Percentiles rank a stretch among this genome's conserved stretches.
Evolutionary conservation across 140 eudicot genomes (phyloP).

Genomic region (Oenanthe javanica): DNA sequence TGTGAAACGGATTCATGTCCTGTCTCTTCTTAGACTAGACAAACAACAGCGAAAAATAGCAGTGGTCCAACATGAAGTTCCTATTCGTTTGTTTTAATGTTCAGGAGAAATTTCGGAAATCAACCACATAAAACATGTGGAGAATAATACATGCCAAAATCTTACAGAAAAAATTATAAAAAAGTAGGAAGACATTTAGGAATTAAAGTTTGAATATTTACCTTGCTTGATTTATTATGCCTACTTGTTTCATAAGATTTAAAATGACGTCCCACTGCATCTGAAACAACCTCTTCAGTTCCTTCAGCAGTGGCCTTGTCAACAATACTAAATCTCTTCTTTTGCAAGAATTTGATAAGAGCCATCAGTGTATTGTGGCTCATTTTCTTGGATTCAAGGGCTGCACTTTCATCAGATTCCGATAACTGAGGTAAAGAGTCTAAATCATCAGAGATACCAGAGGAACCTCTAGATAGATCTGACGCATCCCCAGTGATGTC

Average conservation of each 20-base stretch:
- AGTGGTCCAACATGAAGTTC: neutral
- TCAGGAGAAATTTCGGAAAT: neutral
- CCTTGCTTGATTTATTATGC: conserved; percentile 62
- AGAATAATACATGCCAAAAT: neutral
- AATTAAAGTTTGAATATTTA: conserved; percentile 9
- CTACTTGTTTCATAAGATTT: conserved; percentile 41
- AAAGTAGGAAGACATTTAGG: neutral
- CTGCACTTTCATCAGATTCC: conserved; percentile 51
- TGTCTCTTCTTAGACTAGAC: neutral
- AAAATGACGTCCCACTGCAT: conserved; percentile 70
- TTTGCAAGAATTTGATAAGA: conserved; percentile 77
- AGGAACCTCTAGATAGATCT: conserved; percentile 55
- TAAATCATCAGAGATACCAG: conserved; percentile 78
- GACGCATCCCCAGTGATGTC: conserved; percentile 56
- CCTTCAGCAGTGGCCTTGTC: conserved; percentile 98
- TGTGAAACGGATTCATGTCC: neutral
- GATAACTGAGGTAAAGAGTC: conserved; percentile 47
- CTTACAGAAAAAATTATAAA: neutral
- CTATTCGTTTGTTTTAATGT: neutral
- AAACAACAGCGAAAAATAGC: too few relatives aligned
- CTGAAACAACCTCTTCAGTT: conserved; percentile 88
- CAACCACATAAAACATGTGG: neutral
- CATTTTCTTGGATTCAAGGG: conserved; percentile 71
- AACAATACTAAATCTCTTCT: conserved; percentile 65
- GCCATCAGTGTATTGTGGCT: conserved; percentile 85